Evolutionary conservation across 495 filamentous ascomycete species (phyloP).

Genomic region (Cercophora scortea): DNA sequence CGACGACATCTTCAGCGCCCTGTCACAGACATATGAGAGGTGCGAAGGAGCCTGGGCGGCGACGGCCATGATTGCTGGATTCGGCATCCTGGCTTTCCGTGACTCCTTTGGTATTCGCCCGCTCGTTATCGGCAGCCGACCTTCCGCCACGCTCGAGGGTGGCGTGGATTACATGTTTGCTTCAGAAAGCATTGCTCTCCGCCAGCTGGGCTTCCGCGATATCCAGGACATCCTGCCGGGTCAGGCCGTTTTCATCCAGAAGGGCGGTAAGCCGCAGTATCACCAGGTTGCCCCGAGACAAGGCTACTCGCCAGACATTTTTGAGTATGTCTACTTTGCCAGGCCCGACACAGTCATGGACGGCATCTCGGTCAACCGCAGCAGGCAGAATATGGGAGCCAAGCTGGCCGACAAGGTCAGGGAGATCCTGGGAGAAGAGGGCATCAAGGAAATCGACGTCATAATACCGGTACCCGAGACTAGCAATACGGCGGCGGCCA

Average conservation of each 20-base stretch:
- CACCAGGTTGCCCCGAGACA: slow-evolving; percentile 65
- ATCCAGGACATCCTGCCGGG: slow-evolving; percentile 83
- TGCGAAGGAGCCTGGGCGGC: slow-evolving; percentile 72
- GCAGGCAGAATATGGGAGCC: slow-evolving; percentile 86
- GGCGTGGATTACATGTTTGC: slow-evolving; percentile 94
- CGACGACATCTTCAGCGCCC: slow-evolving; percentile 77
- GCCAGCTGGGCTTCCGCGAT: slow-evolving; percentile 76
- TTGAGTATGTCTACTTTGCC: slow-evolving; percentile 76
- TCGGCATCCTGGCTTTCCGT: slow-evolving; percentile 78
- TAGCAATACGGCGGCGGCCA: slow-evolving; percentile 69
- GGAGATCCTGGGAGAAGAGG: slow-evolving; percentile 62
- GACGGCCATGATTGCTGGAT: slow-evolving; percentile 89
- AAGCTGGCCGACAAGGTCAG: slow-evolving; percentile 75
- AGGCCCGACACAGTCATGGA: slow-evolving; percentile 88
- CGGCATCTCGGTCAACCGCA: slow-evolving; percentile 83
- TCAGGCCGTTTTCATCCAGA: slow-evolving; percentile 88
- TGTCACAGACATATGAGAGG: slow-evolving; percentile 65
- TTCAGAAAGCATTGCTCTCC: slow-evolving; percentile 88
- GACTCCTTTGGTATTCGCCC: slow-evolving; percentile 89
- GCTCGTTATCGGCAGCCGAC: slow-evolving; percentile 70
- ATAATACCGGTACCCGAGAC: slow-evolving; percentile 35
- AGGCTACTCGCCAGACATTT: slow-evolving; percentile 86
- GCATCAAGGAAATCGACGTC: slow-evolving; percentile 79
- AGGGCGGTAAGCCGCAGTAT: slow-evolving; percentile 68
- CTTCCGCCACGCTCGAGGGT: slow-evolving; percentile 50